phyloP scores from a whole-genome alignment of 2,329 filamentous ascomycete species.

The Calonectria montana region DNA sequence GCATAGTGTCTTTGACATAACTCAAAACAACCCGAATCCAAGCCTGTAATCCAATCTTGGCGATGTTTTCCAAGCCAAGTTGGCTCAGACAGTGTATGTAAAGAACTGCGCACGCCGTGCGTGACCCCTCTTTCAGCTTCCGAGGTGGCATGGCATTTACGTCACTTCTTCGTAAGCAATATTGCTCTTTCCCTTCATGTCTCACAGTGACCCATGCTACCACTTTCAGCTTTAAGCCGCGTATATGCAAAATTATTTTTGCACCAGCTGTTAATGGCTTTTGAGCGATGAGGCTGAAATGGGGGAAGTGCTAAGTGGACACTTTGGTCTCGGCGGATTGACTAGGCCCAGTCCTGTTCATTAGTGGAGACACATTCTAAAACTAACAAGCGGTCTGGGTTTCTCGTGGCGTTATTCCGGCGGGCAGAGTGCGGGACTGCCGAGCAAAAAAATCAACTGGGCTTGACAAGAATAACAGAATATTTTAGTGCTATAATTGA shows the following conservation, averaged over 20 bases:
- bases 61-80: not conserved
- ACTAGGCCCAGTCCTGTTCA: not conserved
- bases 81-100: not conserved
- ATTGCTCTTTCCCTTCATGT: not conserved
- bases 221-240: not conserved
- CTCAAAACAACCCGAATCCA: not conserved
- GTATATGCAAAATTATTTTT: not conserved
- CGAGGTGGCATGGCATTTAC: not conserved
- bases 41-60: not conserved
- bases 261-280: no score
- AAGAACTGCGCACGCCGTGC: not conserved
- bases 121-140: not conserved
- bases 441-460: no score
- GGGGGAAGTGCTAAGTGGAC: slow-evolving; percentile 34
- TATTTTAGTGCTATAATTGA: no score
- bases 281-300: slow-evolving; percentile 29
- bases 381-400: no score
- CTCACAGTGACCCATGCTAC: not conserved
- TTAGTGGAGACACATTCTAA: not conserved
- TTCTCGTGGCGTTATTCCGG: not conserved
- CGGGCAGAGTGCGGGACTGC: not conserved
- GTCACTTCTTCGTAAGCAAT: not conserved
- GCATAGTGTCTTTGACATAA: no score
- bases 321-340: slow-evolving; percentile 1
- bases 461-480: no score